Evolutionary conservation across 306 rosid species (phyloP), one percentile per base, ranked within the genome.

Genomic region (Cucurbita ficifolia): DNA sequence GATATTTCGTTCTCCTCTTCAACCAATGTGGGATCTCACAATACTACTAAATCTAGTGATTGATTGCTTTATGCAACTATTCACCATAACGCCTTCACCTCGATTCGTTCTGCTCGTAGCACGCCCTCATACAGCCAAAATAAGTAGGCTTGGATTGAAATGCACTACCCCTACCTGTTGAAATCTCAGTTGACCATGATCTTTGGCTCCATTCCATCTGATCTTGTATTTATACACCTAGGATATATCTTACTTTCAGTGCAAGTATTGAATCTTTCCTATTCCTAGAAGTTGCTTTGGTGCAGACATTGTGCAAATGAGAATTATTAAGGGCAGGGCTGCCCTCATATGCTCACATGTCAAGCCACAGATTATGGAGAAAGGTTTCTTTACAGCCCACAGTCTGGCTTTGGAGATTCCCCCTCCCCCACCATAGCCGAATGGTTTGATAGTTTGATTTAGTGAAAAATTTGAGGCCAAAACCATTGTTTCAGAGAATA

Each of bases 371-470:
- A 63, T 63, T 63, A 18, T 63, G 70, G 70, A 63, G 33, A 40
- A 63, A 63, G 70, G 50, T 45, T 21, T 67, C 54, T 67, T 19
- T 67, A 24, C 72, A 67, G 72, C 54, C 54, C 70, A 60, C 43
- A 67, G 54, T 12, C 38, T 21, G 38, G 39, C 21, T 67, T 67
- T 67, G 54, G 53, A 67, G 52, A 67, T 67, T 45, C 72, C 72
- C 72, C 19, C 54, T 21, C 53, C 53, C 72, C 51, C 71, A 42
- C 52, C 35, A n/a, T 42, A 1, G 17, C 69, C 14, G 39, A 62
- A 62, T 62, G 16, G 18, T 65, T 21, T 40, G 72, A 13, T 43
- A 42, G 10, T 40, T 58, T 58, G 40, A 22, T 58, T 65, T 21
- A 42, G 10, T 65, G 53, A 18, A 60, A 60, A 3, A 43, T 64